These are phyloP conservation scores for Pseudozyma sp. DNA, from an alignment of 1,284 basidiomycete genomes.

Conservation along the genomic window DNA sequence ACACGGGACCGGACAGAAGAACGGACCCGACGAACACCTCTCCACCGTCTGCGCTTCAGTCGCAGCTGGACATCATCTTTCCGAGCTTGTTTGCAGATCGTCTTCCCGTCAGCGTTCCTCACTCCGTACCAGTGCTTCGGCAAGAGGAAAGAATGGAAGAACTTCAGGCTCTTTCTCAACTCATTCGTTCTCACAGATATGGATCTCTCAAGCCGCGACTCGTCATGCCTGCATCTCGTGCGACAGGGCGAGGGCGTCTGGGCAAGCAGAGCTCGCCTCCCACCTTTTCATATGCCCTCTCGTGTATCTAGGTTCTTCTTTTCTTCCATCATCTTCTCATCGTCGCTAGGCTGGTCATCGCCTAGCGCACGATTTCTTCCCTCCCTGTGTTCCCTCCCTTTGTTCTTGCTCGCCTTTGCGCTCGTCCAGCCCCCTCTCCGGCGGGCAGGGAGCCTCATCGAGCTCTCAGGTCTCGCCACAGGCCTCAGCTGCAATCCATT, in stretches of 20 bases:
- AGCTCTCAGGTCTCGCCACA: constrained; percentile 3
- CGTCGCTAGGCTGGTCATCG: too few species aligned
- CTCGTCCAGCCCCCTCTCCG: constrained; percentile 3
- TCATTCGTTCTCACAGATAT: background rate
- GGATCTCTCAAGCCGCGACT: background rate
- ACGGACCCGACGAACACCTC: too few species aligned
- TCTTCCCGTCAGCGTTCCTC: too few species aligned
- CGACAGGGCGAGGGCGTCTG: constrained; percentile 3
- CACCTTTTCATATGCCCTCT: constrained; percentile 1
- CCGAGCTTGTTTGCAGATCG: too few species aligned
- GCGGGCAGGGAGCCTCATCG: constrained; percentile 6
- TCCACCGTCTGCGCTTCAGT: too few species aligned
- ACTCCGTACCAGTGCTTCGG: too few species aligned
- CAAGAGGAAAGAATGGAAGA: background rate
- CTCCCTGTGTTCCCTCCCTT: too few species aligned
- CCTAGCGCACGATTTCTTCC: too few species aligned
- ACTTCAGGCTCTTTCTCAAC: background rate
- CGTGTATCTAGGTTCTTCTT: background rate
- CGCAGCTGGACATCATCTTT: too few species aligned
- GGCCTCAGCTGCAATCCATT: constrained; percentile 6
- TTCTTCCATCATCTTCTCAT: too few species aligned
- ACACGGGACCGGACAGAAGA: too few species aligned
- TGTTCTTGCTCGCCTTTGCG: too few species aligned
- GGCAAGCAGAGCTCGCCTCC: constrained; percentile 9
- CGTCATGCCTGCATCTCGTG: constrained; percentile 4